These are phyloP conservation scores for Talaromyces sp. DNA, from an alignment of 2,329 filamentous ascomycete species.

Conservation along the genomic window DNA sequence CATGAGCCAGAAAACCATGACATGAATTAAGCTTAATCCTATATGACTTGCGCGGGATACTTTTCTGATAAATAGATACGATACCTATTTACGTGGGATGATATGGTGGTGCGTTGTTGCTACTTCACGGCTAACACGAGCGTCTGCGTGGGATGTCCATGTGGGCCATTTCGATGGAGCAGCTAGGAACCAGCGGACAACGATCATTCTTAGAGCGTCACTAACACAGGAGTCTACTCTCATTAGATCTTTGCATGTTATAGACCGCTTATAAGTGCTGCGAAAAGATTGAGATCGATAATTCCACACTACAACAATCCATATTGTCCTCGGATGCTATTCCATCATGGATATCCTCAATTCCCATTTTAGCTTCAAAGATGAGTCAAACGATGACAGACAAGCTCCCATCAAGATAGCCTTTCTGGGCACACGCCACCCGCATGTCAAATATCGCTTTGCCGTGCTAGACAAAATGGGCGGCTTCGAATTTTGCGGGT, in stretches of 20 bases:
- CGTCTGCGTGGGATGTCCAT: not conserved
- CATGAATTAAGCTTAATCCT: not conserved
- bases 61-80: not conserved
- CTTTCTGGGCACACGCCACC: constrained; percentile 21
- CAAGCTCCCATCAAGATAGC: constrained; percentile 20
- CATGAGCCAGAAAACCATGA: not conserved
- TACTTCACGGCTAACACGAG: not conserved
- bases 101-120: not conserved
- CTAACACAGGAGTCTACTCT: not conserved
- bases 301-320: not conserved
- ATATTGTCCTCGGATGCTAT: not conserved
- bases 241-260: not conserved
- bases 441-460: constrained; percentile 23
- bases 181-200: not conserved
- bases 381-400: constrained; percentile 12
- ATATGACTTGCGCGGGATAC: not conserved
- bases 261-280: not conserved
- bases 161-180: not conserved
- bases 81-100: not conserved
- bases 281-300: not conserved
- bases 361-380: constrained; percentile 20
- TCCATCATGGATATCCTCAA: constrained; percentile 21
- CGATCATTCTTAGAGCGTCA: not conserved
- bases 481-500: constrained; percentile 22
- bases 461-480: constrained; percentile 22